These are phyloP conservation scores for Tinospora cordifolia DNA, from an alignment of 164 flowering plant species.

Conservation along the genomic window DNA sequence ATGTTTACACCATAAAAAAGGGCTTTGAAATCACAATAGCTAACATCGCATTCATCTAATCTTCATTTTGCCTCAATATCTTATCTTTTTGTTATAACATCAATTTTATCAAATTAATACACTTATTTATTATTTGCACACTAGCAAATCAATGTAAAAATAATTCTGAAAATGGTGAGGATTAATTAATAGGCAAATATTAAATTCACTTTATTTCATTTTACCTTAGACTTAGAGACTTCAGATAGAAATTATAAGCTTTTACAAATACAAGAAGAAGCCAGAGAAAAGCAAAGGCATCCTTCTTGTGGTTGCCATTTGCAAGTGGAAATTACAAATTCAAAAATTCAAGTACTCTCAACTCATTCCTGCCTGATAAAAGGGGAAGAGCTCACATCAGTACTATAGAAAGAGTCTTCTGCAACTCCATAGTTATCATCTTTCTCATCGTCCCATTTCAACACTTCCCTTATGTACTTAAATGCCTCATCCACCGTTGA, in stretches of 20 bases:
- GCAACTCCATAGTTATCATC: constrained; percentile 50
- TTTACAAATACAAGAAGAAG: constrained; percentile 6
- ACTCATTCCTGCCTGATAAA: constrained; percentile 44
- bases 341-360: not conserved
- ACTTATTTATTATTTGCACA: too few species aligned
- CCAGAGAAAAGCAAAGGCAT: constrained; percentile 8
- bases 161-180: too few species aligned
- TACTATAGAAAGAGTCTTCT: constrained; percentile 90
- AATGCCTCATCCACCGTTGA: constrained; percentile 77
- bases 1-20: too few species aligned
- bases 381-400: constrained; percentile 84
- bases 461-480: constrained; percentile 80
- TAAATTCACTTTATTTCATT: too few species aligned
- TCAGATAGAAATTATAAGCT: constrained; percentile 2
- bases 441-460: constrained; percentile 94
- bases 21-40: too few species aligned
- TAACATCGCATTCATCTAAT: too few species aligned
- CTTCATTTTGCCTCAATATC: too few species aligned
- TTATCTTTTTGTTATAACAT: too few species aligned
- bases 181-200: too few species aligned
- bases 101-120: too few species aligned
- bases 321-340: not conserved
- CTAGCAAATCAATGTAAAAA: too few species aligned
- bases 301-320: not conserved
- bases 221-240: not conserved